Evolutionary conservation across 2,329 filamentous ascomycete genomes (phyloP).

Genomic region (Calonectria ilicicola): DNA sequence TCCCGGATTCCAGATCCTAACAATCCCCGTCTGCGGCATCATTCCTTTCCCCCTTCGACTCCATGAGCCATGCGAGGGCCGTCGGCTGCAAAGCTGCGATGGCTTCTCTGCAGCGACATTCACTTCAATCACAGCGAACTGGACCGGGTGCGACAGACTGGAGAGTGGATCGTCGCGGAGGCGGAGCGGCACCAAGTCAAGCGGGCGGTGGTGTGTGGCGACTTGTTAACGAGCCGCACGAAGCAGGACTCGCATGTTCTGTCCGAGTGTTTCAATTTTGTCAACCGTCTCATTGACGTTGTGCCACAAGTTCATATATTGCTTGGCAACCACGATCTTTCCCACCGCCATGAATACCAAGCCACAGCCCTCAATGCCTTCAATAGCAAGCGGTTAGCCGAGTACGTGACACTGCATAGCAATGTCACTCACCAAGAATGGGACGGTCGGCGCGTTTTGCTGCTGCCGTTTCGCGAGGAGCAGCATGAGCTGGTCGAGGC

Average conservation of each 20-base stretch:
- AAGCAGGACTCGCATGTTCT: slow-evolving; percentile 33
- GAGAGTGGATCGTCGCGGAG: slow-evolving; percentile 33
- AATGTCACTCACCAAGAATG: slow-evolving; percentile 25
- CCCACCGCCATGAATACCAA: slow-evolving; percentile 39
- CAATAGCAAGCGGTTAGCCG: slow-evolving; percentile 30
- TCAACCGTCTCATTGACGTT: slow-evolving; percentile 26
- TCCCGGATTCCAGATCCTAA: no score
- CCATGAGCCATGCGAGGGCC: slow-evolving; percentile 22
- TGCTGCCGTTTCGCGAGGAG: slow-evolving; percentile 38
- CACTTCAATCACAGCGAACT: slow-evolving; percentile 35
- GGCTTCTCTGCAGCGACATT: slow-evolving; percentile 37
- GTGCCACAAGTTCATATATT: slow-evolving; percentile 34
- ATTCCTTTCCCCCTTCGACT: background rate
- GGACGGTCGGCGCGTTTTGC: slow-evolving; percentile 33
- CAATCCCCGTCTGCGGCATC: no score
- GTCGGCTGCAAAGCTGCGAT: slow-evolving; percentile 15
- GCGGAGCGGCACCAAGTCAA: slow-evolving; percentile 25
- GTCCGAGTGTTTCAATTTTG: slow-evolving; percentile 34
- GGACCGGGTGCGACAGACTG: slow-evolving; percentile 31
- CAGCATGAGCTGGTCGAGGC: slow-evolving; percentile 30
- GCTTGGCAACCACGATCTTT: slow-evolving; percentile 41
- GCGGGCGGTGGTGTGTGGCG: slow-evolving; percentile 35
- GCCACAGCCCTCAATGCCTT: slow-evolving; percentile 35
- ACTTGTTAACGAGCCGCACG: slow-evolving; percentile 35
- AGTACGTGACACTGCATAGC: slow-evolving; percentile 31